Base-by-base conservation (phyloP, 208 protist species). In the Blastocrithidia nonstop region DNA sequence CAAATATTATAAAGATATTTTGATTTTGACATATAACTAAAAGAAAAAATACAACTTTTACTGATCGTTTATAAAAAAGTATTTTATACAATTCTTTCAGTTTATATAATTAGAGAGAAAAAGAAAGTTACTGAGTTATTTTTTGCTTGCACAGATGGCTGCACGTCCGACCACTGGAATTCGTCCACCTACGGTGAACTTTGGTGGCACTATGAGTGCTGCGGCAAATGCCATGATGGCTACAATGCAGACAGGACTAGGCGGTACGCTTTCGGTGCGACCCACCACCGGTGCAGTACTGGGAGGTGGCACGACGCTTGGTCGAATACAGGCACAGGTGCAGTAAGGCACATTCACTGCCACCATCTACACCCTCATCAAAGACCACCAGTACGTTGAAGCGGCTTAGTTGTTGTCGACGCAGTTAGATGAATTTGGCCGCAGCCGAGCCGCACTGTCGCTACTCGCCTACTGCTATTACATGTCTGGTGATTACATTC, bases 401-500 rank as follows among this genome's bases (percentile, higher is more conserved):
- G 93, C 83, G 4, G 79, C 94, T 44, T 66, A 83, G 57, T 61
- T 96, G 36, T 75, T 98, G 16, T 47, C 68, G 9, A 57, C 63
- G 26, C 81, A 96, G 64, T 59, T 96, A 40, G 74, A 94, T 44
- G 74, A 89, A 42, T 97, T 97, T 61, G 92, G 94, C 0, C 77
- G 82, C n/a, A 95, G 78, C 47, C 81, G 94, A 16, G 94, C 94
- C 0, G 89, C 95, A n/a, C 59, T 96, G n/a, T 97, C 91, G 3
- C 76, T 98, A 9, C 78, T 98, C 54, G 96, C 72, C 6, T 98
- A 97, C 70, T 97, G 89, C 64, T 86, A 95, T 63, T 98, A 97
- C 67, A 75, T 95, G 54, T 65, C 91, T 26, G 84, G 94, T 28
- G 85, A 96, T 46, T 98, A 90, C 63, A 70, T 49, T 2, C 61